Conservation (phyloP, 2,329 filamentous ascomycete species). For the Hypoxylon sp. region DNA sequence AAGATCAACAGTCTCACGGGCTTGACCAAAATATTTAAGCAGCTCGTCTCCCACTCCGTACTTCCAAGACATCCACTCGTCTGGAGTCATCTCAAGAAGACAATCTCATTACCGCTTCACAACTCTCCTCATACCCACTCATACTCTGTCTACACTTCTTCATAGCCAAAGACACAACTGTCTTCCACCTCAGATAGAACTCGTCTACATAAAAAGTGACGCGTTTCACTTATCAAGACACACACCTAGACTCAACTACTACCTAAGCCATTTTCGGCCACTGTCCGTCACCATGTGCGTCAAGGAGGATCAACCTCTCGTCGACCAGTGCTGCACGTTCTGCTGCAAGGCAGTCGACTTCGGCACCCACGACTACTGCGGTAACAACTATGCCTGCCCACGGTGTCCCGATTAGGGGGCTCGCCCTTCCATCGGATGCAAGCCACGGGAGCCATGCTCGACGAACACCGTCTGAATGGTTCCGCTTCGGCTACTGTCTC, state of each 20-base stretch:
- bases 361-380: conserved; percentile 67
- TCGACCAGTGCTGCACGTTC: conserved; percentile 67
- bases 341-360: conserved; percentile 67
- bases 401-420: conserved; percentile 58
- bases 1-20: conserved; percentile 45
- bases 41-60: conserved; percentile 30
- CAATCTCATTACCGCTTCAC: conserved; percentile 1
- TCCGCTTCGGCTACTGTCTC: conserved; percentile 41
- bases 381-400: conserved; percentile 60
- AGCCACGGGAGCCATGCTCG: conserved; percentile 45
- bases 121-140: conserved; percentile 21
- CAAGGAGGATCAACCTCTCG: conserved; percentile 61
- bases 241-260: conserved; percentile 13
- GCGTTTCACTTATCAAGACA: conserved; percentile 24
- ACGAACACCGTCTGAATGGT: conserved; percentile 46
- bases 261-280: conserved; percentile 31
- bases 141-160: conserved; percentile 14
- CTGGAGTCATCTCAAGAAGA: conserved; percentile 15
- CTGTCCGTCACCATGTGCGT: conserved; percentile 58
- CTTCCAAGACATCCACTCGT: conserved; percentile 30
- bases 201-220: conserved; percentile 32
- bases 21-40: conserved; percentile 37
- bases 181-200: conserved; percentile 32
- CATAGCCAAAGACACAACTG: conserved; percentile 23
- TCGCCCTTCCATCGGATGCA: conserved; percentile 48